phyloP scores from a whole-genome alignment of 331 rosid genomes.

The Quercus phellos region DNA sequence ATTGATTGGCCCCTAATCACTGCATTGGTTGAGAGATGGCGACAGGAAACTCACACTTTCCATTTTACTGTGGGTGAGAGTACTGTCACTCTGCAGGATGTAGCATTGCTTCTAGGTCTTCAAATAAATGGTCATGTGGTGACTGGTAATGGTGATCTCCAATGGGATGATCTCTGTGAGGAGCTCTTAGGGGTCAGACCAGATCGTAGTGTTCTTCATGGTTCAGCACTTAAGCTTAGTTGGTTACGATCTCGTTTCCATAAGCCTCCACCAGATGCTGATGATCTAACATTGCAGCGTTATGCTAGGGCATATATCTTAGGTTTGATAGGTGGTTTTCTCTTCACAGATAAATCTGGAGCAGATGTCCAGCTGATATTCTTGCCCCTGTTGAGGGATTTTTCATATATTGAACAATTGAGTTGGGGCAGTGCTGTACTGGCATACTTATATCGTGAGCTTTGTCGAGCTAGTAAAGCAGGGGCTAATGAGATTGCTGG shows the following conservation, averaged over 20 bases:
- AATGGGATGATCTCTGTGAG: constrained; percentile 21
- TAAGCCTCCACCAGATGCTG: constrained; percentile 16
- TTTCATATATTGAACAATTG: background rate
- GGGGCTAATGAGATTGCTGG: constrained; percentile 25
- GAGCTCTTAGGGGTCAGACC: constrained; percentile 18
- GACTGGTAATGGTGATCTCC: constrained; percentile 20
- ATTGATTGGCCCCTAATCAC: constrained; percentile 29
- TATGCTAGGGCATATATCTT: constrained; percentile 22
- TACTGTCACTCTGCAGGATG: constrained; percentile 23
- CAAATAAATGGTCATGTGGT: constrained; percentile 13
- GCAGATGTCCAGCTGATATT: constrained; percentile 23
- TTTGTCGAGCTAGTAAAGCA: constrained; percentile 12
- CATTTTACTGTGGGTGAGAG: constrained; percentile 22
- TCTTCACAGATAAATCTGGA: constrained; percentile 24
- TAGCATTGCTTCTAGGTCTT: constrained; percentile 16
- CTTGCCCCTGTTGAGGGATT: constrained; percentile 22
- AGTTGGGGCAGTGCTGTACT: constrained; percentile 27
- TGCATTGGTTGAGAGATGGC: constrained; percentile 27
- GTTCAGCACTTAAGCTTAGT: constrained; percentile 27
- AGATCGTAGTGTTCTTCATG: constrained; percentile 14
- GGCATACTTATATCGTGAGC: constrained; percentile 25
- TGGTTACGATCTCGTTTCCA: constrained; percentile 20
- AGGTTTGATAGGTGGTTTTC: constrained; percentile 19
- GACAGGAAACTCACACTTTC: constrained; percentile 24
- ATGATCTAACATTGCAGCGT: constrained; percentile 10